phyloP scores from a whole-genome alignment of 352 stramenopile genomes.

The Globisporangium orthogonon region DNA sequence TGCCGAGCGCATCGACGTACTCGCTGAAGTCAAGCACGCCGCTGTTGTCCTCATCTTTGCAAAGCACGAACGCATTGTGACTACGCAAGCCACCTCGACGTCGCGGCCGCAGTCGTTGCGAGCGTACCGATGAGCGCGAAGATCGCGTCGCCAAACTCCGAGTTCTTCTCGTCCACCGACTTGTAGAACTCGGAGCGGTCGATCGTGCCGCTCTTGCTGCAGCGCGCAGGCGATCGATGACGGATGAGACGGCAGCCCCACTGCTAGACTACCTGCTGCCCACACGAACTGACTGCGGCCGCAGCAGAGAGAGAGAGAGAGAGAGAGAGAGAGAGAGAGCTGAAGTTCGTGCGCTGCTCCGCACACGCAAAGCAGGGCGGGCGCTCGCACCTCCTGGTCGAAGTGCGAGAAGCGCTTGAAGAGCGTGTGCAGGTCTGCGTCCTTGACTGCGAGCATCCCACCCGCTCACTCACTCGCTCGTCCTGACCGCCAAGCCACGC shows the following conservation, averaged over 20 bases:
- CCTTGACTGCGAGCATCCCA: conserved; percentile 28
- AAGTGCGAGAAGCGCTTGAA: conserved; percentile 55
- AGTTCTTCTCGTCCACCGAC: conserved; percentile 61
- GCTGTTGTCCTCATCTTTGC: conserved; percentile 57
- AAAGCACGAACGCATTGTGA: neutral
- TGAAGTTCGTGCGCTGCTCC: no score
- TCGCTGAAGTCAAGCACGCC: conserved; percentile 68
- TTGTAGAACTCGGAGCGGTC: conserved; percentile 64
- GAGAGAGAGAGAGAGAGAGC: no score
- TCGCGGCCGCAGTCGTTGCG: neutral
- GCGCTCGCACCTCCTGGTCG: conserved; percentile 46
- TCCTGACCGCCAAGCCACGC: no score
- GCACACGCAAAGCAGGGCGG: neutral
- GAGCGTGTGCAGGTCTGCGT: conserved; percentile 45
- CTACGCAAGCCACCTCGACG: no score
- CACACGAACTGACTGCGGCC: neutral
- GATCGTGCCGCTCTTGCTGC: conserved; percentile 63
- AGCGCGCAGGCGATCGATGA: neutral
- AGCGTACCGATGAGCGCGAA: conserved; percentile 55
- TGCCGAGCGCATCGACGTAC: conserved; percentile 70
- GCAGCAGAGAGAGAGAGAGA: no score
- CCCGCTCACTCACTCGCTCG: no score
- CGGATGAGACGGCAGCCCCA: no score
- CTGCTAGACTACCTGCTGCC: neutral
- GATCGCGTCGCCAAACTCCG: conserved; percentile 65